Evolutionary conservation across 164 flowering plant species (phyloP), one percentile per base, ranked within the genome.

Genomic region (Magnolia officinalis): DNA sequence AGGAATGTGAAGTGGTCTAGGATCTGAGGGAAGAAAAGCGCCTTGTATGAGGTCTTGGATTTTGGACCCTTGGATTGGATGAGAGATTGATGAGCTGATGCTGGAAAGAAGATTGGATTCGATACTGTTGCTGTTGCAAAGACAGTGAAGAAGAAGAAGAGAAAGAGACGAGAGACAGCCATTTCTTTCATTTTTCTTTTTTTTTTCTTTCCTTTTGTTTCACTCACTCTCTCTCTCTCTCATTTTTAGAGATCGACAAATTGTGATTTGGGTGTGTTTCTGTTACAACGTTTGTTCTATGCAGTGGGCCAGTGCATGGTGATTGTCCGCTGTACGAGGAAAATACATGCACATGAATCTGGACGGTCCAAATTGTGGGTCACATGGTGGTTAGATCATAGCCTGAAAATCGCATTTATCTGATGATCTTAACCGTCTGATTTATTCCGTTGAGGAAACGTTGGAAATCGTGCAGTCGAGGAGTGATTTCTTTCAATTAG

Each of bases 1-100:
- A 31, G 70, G 75, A 86, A 88, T 2, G 82, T 85, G 77, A 88
- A 88, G 69, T 88, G 90, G 76, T 88, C 90, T 51, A 86, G 71
- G 9, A 74, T 2, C 70, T 88, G 90, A 79, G 89, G 87, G 75
- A 86, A 88, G 81, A 74, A 86, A 6, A 81, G 84, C 70, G 83
- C 65, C 73, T 85, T 68, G 77, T 72, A 86, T 58, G 86, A 83
- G 67, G 83, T 63, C n/a, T 80, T 78, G 19, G 81, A 65, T 67
- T 80, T 80, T 63, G 78, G 58, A 18, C n/a, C 14, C 63, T 82
- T 79, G 50, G 59, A 21, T 63, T 71, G 68, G 65, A 77, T 69
- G 51, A 75, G 37, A 73, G 82, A 75, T 55, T 75, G 80, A 69
- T 74, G 71, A 23, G 79, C 52, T 64, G 76, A 49, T 31, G 19